Base-by-base conservation (phyloP, 2,329 filamentous ascomycete genomes). In the Aspergillus sp. region DNA sequence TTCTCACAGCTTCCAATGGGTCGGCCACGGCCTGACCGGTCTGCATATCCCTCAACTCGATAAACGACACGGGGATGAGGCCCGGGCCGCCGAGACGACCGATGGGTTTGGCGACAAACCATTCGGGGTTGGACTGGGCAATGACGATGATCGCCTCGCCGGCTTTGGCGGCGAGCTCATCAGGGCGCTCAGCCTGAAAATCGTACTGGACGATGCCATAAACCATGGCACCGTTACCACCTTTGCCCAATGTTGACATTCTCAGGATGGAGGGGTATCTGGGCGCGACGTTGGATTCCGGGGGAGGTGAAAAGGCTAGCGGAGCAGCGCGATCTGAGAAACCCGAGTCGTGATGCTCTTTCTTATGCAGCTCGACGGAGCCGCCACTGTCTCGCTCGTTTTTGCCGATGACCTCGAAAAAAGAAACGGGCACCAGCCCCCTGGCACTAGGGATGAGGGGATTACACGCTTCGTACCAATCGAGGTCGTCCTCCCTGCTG, bases 81-180 rank as follows among this genome's bases (percentile, higher is more conserved):
- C 93, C 93, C 1, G 93, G 93, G 1, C 93, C 93, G 35, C 93
- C 93, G n/a, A 98, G 76, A 53, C 93, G 80, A 50, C 90, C 91
- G 64, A 98, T 98, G n/a, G 93, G 93, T 70, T 98, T 98, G 40
- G 93, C 93, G 49, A 98, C 91, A 61, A 97, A 97, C 93, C 93
- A 98, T 68, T 98, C 93, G 5, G 91, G 89, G 60, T 97, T 97
- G 6, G 91, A 97, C 67, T 97, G 93, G 36, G 93, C 93, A 63
- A 97, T 97, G 43, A 98, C 90, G 53, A 98, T 96, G 61, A 98
- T 96, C 42, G 90, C 88, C 69, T 98, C 93, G 45, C 90, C 91
- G 37, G 89, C 86, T 67, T 95, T 94, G 39, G 93, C 93, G 55
- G 96, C 90, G 46, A 98, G 71, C 70, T 98, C 93, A 66, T 98